These are phyloP conservation scores for Mycena sanguinolenta DNA, from an alignment of 768 basidiomycete species.

Conservation along the genomic window DNA sequence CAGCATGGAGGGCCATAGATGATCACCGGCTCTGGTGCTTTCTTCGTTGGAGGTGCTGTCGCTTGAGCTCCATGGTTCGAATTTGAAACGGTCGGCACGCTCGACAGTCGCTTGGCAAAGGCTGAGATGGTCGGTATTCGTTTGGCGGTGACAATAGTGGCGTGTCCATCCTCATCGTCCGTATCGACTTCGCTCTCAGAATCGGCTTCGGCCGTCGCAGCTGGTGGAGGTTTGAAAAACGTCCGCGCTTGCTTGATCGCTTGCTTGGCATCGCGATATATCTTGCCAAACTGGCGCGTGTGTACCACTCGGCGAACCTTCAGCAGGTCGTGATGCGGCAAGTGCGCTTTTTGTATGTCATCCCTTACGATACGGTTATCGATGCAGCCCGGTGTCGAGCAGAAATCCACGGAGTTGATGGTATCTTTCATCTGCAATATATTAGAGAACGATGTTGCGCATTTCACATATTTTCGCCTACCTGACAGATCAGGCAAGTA, in stretches of 20 bases:
- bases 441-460: neutral
- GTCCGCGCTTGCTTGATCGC: slow-evolving; percentile 37
- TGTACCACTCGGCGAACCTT: slow-evolving; percentile 42
- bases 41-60: too few relatives aligned
- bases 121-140: too few relatives aligned
- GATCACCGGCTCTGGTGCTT: too few relatives aligned
- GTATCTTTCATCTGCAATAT: neutral
- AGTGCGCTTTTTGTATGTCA: too few relatives aligned
- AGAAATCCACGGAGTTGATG: slow-evolving; percentile 43
- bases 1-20: slow-evolving; percentile 34
- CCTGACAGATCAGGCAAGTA: slow-evolving; percentile 47
- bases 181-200: slow-evolving; percentile 15
- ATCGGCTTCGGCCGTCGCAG: neutral
- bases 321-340: slow-evolving; percentile 46
- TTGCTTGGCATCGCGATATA: slow-evolving; percentile 37
- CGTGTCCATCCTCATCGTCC: slow-evolving; percentile 19
- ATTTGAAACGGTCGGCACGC: too few relatives aligned
- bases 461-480: slow-evolving; percentile 37
- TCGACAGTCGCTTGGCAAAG: too few relatives aligned
- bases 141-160: slow-evolving; percentile 1
- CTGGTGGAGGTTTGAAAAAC: slow-evolving; percentile 31
- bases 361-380: too few relatives aligned
- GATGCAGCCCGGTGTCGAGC: slow-evolving; percentile 44
- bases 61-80: neutral
- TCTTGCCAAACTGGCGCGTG: slow-evolving; percentile 33